phyloP scores from a whole-genome alignment of 2,329 filamentous ascomycete genomes.

The Trichophyton rubrum region DNA sequence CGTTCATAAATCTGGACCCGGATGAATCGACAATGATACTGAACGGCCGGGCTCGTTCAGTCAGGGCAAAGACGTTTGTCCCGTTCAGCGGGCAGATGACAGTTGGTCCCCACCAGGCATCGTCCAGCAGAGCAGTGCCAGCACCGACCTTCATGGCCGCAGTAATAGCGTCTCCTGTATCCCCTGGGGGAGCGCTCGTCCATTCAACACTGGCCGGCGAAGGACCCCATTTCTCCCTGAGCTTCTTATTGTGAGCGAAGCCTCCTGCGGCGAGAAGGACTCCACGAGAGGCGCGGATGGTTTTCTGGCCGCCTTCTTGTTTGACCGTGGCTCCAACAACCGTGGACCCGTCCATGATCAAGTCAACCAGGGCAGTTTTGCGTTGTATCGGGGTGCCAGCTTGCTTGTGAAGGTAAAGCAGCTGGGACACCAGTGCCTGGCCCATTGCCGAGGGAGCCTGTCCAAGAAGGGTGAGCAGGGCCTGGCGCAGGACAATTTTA shows the following conservation, averaged over 20 bases:
- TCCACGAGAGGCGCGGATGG: slow-evolving; percentile 19
- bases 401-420: slow-evolving; percentile 12
- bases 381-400: slow-evolving; percentile 9
- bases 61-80: slow-evolving; percentile 16
- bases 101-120: slow-evolving; percentile 27
- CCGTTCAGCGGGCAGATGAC: slow-evolving; percentile 19
- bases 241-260: slow-evolving; percentile 23
- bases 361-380: slow-evolving; percentile 9
- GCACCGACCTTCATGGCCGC: slow-evolving; percentile 21
- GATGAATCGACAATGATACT: slow-evolving; percentile 25
- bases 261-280: slow-evolving; percentile 27
- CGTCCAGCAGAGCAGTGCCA: slow-evolving; percentile 23
- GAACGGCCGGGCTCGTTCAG: slow-evolving; percentile 23
- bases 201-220: slow-evolving; percentile 12
- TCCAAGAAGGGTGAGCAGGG: slow-evolving; percentile 10
- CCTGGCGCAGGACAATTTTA: slow-evolving; percentile 5
- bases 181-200: slow-evolving; percentile 18
- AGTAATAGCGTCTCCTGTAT: slow-evolving; percentile 17
- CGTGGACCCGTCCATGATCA: slow-evolving; percentile 7
- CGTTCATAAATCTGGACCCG: slow-evolving; percentile 26
- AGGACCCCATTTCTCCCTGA: slow-evolving; percentile 19
- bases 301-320: slow-evolving; percentile 13
- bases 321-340: slow-evolving; percentile 20
- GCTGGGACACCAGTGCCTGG: slow-evolving; percentile 12
- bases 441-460: slow-evolving; percentile 17